These are phyloP conservation scores for Emydomyces testavorans DNA, from an alignment of 2,329 filamentous ascomycete species.

Conservation along the genomic window DNA sequence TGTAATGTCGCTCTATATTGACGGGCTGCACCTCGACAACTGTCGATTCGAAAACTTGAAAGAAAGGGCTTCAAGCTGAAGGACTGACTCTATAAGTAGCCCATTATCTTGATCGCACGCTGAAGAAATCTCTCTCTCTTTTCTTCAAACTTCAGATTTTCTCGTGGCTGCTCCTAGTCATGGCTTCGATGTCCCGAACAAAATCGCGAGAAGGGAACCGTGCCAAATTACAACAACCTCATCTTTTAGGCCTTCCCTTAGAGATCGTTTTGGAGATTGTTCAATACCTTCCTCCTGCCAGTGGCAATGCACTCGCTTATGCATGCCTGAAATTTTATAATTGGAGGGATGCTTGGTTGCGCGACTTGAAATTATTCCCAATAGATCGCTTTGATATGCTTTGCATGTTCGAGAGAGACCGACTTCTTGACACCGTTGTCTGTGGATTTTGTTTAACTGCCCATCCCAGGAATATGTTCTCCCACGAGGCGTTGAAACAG, in stretches of 20 bases:
- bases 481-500: background rate
- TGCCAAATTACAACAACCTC: background rate
- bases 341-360: background rate
- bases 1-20: too few relatives aligned
- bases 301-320: background rate
- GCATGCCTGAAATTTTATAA: slow-evolving; percentile 4
- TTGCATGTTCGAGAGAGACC: slow-evolving; percentile 1
- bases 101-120: too few relatives aligned
- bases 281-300: slow-evolving; percentile 1
- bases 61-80: too few relatives aligned
- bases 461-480: background rate
- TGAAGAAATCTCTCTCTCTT: too few relatives aligned
- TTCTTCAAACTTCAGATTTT: too few relatives aligned
- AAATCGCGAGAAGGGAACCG: background rate
- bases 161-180: background rate
- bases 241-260: slow-evolving; percentile 6
- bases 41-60: too few relatives aligned
- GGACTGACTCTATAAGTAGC: too few relatives aligned
- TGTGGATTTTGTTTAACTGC: background rate
- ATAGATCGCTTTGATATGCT: slow-evolving; percentile 5
- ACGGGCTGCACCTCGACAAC: too few relatives aligned
- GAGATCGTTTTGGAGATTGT: slow-evolving; percentile 1
- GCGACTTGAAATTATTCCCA: background rate
- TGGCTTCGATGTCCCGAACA: background rate
- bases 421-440: background rate